phyloP scores from a whole-genome alignment of 2,329 filamentous ascomycete species.

The Chaetomium sp. region DNA sequence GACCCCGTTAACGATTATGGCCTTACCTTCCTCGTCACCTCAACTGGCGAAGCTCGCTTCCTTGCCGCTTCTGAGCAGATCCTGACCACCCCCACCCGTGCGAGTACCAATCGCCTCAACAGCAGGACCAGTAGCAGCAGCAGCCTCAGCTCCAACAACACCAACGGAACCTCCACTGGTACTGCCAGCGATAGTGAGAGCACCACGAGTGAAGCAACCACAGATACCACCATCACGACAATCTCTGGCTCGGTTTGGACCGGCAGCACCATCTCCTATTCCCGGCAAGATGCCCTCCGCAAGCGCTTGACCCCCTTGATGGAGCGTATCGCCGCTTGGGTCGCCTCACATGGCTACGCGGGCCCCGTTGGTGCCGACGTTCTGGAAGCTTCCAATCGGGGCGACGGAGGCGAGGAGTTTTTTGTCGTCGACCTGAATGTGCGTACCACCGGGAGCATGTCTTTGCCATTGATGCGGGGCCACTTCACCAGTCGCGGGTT shows the following conservation, averaged over 20 bases:
- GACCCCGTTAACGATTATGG: conserved; percentile 30
- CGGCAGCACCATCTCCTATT: conserved; percentile 31
- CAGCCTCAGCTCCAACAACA: no score
- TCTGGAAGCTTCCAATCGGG: conserved; percentile 16
- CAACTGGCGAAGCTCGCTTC: conserved; percentile 24
- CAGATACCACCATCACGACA: no score
- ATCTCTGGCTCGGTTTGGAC: conserved; percentile 26
- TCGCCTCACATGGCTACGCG: conserved; percentile 27
- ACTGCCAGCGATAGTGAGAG: no score
- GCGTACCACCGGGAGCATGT: conserved; percentile 29
- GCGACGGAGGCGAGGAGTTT: conserved; percentile 11
- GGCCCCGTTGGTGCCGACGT: conserved; percentile 31
- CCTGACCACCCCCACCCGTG: conserved; percentile 16
- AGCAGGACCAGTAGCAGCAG: conserved; percentile 11
- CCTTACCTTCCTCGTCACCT: conserved; percentile 31
- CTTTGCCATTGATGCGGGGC: conserved; percentile 26
- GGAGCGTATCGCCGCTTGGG: conserved; percentile 23
- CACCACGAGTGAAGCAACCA: no score
- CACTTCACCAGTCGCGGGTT: conserved; percentile 27
- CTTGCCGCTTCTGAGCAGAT: conserved; percentile 32
- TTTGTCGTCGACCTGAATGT: conserved; percentile 32
- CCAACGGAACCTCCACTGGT: no score
- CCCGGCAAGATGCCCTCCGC: conserved; percentile 26
- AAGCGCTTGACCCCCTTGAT: conserved; percentile 22
- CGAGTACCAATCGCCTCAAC: no score